A percentile compares a stretch with the other conserved stretches of the same genome.
Conservation (phyloP, 805 yeast species). For the Yamadazyma takamatsuzukensis region DNA sequence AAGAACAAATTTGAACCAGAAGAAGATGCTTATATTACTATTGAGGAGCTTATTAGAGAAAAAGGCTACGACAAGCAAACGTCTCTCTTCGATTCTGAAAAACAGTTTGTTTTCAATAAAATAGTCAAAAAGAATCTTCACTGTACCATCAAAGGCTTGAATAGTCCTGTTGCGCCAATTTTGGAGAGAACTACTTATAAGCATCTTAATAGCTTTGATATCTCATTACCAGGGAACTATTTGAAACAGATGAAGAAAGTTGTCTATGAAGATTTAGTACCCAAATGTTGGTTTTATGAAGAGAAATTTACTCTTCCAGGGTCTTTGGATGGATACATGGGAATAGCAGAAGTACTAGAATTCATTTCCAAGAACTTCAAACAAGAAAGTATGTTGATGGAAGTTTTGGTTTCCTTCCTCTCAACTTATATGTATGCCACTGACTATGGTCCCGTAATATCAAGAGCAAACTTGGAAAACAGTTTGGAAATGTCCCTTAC, state of each 20-base stretch:
- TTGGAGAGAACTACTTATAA: background rate
- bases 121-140: background rate
- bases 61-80: background rate
- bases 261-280: constrained; percentile 2
- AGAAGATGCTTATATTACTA: constrained; percentile 1
- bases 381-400: constrained; percentile 1
- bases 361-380: background rate
- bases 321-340: background rate
- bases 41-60: background rate
- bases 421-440: background rate
- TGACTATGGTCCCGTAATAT: constrained; percentile 4
- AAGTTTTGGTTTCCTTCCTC: constrained; percentile 1
- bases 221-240: constrained; percentile 1
- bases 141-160: background rate
- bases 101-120: background rate
- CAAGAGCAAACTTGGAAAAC: constrained; percentile 1
- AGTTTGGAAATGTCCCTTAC: background rate
- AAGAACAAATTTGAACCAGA: constrained; percentile 2
- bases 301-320: constrained; percentile 1
- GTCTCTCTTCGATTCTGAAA: background rate
- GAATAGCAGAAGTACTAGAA: constrained; percentile 1
- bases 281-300: constrained; percentile 4
- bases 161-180: too few relatives aligned
- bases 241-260: constrained; percentile 1
- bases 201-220: constrained; percentile 1